Conservation (phyloP, 176 grass and related monocot species). For the Cocos nucifera region DNA sequence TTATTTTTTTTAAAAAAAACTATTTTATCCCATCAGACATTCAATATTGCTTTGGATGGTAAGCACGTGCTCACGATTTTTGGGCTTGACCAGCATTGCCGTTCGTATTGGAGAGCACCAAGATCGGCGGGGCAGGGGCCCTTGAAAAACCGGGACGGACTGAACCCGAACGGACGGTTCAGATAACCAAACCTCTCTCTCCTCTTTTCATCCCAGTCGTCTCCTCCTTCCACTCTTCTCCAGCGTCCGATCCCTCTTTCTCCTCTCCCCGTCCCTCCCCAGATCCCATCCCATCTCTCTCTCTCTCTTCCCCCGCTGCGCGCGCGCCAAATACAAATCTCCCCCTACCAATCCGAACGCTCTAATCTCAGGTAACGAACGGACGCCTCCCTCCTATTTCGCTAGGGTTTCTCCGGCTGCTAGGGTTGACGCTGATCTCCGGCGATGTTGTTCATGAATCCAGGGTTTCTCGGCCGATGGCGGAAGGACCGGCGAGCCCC, state of each 20-base stretch:
- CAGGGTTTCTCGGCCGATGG: conserved; percentile 17
- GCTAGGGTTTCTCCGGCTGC: conserved; percentile 14
- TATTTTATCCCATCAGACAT: no score
- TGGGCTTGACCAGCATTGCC: no score
- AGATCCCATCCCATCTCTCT: conserved; percentile 8
- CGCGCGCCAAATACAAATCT: neutral
- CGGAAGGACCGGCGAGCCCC: conserved; percentile 42
- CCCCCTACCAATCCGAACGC: no score
- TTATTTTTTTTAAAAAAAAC: no score
- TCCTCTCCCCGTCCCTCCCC: conserved; percentile 27
- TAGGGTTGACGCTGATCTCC: conserved; percentile 27
- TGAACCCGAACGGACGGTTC: conserved; percentile 30
- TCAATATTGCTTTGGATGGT: no score
- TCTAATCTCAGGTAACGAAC: no score
- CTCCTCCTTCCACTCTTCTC: conserved; percentile 49
- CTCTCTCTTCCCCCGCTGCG: conserved; percentile 4
- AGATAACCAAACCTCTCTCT: conserved; percentile 21
- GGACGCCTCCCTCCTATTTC: no score
- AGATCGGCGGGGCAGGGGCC: no score
- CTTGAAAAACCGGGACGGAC: no score
- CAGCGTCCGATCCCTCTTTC: conserved; percentile 69
- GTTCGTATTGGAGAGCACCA: no score
- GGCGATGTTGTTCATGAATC: neutral
- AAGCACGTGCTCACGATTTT: no score
- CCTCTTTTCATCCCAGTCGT: conserved; percentile 32